A percentile compares a stretch with the other conserved stretches of the same genome.
Conservation (phyloP, 192 early-diverging fungal species). For the Glomus cerebriforme region DNA sequence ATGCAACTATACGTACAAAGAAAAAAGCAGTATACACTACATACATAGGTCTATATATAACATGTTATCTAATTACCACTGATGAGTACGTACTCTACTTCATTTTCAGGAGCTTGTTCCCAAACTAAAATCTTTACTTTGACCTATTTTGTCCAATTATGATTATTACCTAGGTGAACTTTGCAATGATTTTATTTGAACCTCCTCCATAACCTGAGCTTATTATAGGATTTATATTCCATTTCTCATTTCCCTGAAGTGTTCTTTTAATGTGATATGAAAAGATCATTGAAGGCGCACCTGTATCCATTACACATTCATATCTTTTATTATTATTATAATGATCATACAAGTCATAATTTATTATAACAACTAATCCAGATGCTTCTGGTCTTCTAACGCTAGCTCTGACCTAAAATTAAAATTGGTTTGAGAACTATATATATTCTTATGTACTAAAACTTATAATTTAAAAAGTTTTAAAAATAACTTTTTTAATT, state of each 20-base stretch:
- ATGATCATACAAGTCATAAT: conserved; percentile 15
- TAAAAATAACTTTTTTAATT: too few species aligned
- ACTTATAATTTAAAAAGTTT: too few species aligned
- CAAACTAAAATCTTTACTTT: conserved; percentile 18
- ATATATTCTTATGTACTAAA: too few species aligned
- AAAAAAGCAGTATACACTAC: too few species aligned
- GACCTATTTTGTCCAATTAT: conserved; percentile 28
- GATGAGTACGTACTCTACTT: conserved; percentile 23
- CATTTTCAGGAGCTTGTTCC: not conserved
- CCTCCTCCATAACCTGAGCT: conserved; percentile 11
- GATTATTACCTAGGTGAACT: not conserved
- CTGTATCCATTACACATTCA: conserved; percentile 25
- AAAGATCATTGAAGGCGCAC: conserved; percentile 4
- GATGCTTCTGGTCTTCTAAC: too few species aligned
- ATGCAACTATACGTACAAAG: too few species aligned
- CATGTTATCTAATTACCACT: too few species aligned
- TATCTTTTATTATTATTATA: conserved; percentile 26
- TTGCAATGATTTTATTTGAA: conserved; percentile 5
- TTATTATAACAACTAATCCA: too few species aligned
- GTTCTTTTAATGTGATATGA: conserved; percentile 12
- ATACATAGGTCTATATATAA: too few species aligned
- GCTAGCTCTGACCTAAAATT: too few species aligned
- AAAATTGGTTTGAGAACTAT: too few species aligned
- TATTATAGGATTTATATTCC: not conserved
- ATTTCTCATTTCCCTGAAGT: conserved; percentile 1